A percentile compares a stretch with the other conserved stretches of the same genome.
These are phyloP conservation scores for Trichophyton equinum DNA, from an alignment of 2,329 filamentous ascomycete species.

Conservation along the genomic window DNA sequence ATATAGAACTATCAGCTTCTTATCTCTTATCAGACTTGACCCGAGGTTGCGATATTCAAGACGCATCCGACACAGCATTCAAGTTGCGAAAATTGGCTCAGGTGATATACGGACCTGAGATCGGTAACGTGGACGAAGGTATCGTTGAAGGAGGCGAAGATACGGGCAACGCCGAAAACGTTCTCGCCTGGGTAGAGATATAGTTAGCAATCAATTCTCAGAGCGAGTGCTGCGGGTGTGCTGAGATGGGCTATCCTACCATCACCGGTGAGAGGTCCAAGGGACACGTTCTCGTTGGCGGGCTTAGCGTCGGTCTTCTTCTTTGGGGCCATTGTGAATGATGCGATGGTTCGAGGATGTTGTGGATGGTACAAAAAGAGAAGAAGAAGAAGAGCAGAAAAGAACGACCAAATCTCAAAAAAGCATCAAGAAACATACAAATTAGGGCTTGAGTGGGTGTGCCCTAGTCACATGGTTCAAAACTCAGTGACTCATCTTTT, in stretches of 20 bases:
- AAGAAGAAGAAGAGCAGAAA: not conserved
- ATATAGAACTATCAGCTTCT: conserved; percentile 36
- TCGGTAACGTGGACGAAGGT: conserved; percentile 98
- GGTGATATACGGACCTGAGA: conserved; percentile 57
- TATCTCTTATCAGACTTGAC: not conserved
- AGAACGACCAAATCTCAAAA: not conserved
- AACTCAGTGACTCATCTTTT: not conserved
- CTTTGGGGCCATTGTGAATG: conserved; percentile 66
- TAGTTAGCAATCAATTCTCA: conserved; percentile 3
- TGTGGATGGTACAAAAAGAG: not conserved
- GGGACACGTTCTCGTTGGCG: conserved; percentile 90
- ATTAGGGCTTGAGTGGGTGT: conserved; percentile 5
- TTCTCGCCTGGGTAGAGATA: conserved; percentile 57
- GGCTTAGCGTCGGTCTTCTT: conserved; percentile 75
- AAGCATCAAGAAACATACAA: not conserved
- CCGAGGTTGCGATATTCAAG: not conserved
- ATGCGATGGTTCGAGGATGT: conserved; percentile 24
- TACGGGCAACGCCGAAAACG: conserved; percentile 95
- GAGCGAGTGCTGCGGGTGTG: not conserved
- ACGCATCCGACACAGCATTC: not conserved
- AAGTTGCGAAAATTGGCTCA: not conserved
- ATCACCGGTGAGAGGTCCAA: conserved; percentile 93
- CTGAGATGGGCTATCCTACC: conserved; percentile 42
- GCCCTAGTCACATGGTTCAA: not conserved
- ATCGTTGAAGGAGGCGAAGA: conserved; percentile 92